phyloP scores from a whole-genome alignment of 345 rosid genomes.

The Nasturtium officinale region DNA sequence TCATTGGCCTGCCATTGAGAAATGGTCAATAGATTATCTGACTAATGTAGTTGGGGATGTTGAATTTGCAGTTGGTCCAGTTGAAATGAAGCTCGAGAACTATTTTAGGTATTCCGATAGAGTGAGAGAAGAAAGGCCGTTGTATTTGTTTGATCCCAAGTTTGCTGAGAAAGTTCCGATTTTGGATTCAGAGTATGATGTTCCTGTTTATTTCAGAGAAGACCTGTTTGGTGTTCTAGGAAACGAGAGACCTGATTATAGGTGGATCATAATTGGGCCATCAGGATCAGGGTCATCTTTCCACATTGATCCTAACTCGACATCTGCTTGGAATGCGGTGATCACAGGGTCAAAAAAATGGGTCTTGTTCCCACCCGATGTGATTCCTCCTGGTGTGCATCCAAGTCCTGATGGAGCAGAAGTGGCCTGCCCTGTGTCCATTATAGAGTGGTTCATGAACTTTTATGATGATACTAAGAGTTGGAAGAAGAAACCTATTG shows the following conservation, averaged over 20 bases:
- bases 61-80: constrained; percentile 79
- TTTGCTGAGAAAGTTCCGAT: constrained; percentile 73
- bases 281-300: constrained; percentile 96
- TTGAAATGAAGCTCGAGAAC: constrained; percentile 77
- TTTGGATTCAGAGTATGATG: constrained; percentile 72
- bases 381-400: constrained; percentile 91
- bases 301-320: constrained; percentile 98
- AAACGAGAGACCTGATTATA: constrained; percentile 77
- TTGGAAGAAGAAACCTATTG: constrained; percentile 79
- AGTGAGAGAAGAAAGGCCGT: constrained; percentile 84
- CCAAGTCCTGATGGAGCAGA: constrained; percentile 98
- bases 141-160: constrained; percentile 93
- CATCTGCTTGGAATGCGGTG: constrained; percentile 97
- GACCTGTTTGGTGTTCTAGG: constrained; percentile 88
- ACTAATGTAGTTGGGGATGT: constrained; percentile 54
- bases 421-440: constrained; percentile 96
- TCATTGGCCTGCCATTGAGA: constrained; percentile 66
- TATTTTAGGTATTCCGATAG: constrained; percentile 75
- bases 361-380: constrained; percentile 94
- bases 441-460: constrained; percentile 98
- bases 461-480: constrained; percentile 76
- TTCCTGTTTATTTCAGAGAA: constrained; percentile 79
- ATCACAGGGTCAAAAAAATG: constrained; percentile 93
- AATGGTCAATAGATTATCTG: constrained; percentile 81
- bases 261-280: constrained; percentile 96